Evolutionary conservation across 2,329 filamentous ascomycete genomes (phyloP).

Genomic region (Colletotrichum lentis): DNA sequence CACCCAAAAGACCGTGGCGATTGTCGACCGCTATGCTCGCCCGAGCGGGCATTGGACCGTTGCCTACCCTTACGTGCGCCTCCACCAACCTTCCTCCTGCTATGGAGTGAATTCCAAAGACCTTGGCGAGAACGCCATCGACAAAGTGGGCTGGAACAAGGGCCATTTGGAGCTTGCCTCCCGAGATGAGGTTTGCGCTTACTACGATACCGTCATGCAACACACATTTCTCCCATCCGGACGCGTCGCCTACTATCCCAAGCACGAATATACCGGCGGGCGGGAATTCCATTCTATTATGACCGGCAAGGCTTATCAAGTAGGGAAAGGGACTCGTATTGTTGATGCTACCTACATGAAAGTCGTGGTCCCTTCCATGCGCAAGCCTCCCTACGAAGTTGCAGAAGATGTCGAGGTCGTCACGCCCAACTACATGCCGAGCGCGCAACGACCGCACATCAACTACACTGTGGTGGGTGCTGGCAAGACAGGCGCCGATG

Average conservation of each 20-base stretch:
- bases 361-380: not conserved
- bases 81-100: constrained; percentile 3
- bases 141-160: not conserved
- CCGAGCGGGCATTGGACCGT: not conserved
- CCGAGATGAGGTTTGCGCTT: not conserved
- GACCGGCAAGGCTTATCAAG: not conserved
- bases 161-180: not conserved
- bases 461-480: not conserved
- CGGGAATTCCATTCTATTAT: not conserved
- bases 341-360: not conserved
- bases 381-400: not conserved
- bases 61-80: constrained; percentile 2
- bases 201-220: not conserved
- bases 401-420: not conserved
- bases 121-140: not conserved
- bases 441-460: not conserved
- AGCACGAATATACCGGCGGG: not conserved
- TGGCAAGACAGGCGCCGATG: not conserved
- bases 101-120: not conserved
- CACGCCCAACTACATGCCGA: not conserved
- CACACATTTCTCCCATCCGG: not conserved
- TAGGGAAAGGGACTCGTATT: not conserved
- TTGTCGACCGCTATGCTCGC: constrained; percentile 1
- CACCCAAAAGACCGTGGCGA: not conserved
- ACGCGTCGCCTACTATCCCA: not conserved